Evolutionary conservation across 257 asterid species (phyloP).

Genomic region (Solanum acaule): DNA sequence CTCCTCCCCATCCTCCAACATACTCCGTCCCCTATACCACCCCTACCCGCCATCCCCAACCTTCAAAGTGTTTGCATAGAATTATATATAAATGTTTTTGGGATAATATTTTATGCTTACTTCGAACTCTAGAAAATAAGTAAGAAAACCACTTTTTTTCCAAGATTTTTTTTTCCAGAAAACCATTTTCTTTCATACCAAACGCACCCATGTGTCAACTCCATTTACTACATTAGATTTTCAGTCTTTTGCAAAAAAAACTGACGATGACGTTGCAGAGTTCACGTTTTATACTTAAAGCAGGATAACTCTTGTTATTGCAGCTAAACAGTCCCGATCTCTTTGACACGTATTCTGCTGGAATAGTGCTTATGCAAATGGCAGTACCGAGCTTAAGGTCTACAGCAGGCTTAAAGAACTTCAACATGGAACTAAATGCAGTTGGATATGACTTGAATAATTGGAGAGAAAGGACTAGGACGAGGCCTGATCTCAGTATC

Average conservation of each 20-base stretch:
- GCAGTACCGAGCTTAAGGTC: conserved; percentile 75
- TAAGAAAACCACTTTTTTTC: background rate
- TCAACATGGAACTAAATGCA: conserved; percentile 59
- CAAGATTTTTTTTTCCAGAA: background rate
- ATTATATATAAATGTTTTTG: background rate
- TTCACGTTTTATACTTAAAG: background rate
- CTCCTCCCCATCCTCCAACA: background rate
- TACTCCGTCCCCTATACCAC: background rate
- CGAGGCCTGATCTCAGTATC: conserved; percentile 63
- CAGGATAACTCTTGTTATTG: conserved; percentile 10
- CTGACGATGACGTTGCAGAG: background rate
- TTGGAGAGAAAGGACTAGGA: conserved; percentile 78
- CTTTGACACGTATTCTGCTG: conserved; percentile 92
- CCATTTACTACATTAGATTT: background rate
- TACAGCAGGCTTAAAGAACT: conserved; percentile 64
- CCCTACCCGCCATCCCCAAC: background rate
- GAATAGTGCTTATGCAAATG: conserved; percentile 89
- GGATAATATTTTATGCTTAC: background rate
- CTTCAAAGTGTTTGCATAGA: background rate
- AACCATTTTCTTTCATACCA: background rate
- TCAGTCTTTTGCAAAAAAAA: background rate
- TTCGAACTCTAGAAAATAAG: background rate
- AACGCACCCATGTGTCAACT: background rate
- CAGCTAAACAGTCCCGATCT: conserved; percentile 94
- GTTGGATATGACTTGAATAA: conserved; percentile 69